phyloP scores from a whole-genome alignment of 768 basidiomycete genomes.

The Trametes punicea region DNA sequence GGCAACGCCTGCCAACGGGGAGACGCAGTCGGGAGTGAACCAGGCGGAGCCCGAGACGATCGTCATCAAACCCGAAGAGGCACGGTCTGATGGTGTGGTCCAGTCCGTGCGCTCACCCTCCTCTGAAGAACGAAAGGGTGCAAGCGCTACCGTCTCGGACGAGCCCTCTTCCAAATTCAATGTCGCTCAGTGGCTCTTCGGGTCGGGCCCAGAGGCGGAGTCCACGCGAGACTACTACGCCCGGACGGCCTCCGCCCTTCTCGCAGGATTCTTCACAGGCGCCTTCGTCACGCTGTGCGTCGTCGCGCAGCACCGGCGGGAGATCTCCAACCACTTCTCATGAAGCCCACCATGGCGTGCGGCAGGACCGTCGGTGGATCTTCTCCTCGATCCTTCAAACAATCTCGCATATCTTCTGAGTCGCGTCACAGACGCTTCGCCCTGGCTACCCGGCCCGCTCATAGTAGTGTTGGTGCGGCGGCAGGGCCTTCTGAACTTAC shows the following conservation, averaged over 20 bases:
- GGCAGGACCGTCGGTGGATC: background rate
- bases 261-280: conserved; percentile 60
- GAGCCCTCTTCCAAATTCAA: background rate
- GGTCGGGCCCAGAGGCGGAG: conserved; percentile 1
- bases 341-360: conserved; percentile 1
- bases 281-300: conserved; percentile 53
- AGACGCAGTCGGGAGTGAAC: background rate
- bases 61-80: background rate
- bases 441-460: no score
- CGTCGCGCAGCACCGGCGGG: conserved; percentile 45
- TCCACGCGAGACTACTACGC: conserved; percentile 22
- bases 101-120: background rate
- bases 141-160: background rate
- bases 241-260: conserved; percentile 42
- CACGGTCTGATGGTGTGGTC: background rate
- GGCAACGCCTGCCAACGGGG: background rate
- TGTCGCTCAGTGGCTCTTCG: background rate
- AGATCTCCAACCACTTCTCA: conserved; percentile 33
- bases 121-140: background rate
- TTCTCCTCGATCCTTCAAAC: background rate
- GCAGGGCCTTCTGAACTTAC: no score
- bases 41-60: background rate
- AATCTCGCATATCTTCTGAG: background rate
- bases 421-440: no score
- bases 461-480: no score